Evolutionary conservation across 2,329 filamentous ascomycete genomes (phyloP), one percentile per base, ranked within the genome.

Genomic region (Aspergillus eucalypticola): DNA sequence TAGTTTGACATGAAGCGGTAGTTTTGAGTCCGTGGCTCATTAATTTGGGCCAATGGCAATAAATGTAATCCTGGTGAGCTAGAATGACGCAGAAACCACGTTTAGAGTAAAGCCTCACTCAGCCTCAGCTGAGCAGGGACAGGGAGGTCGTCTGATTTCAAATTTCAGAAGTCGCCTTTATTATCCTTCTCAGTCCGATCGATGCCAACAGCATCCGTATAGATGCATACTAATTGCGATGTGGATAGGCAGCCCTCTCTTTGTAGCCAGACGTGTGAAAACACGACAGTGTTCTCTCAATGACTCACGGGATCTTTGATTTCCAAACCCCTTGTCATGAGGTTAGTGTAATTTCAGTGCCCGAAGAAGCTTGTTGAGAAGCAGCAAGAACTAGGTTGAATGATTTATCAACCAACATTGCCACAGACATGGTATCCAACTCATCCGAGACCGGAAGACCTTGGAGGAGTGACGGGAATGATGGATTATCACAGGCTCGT

Each of bases 81-180:
- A 42, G 35, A 56, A 60, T 64, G 62, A 63, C 53, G 58, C 61
- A 57, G 35, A 58, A 42, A 39, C 27, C 46, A 42, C 46, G 49
- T 57, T 60, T 56, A 58, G 25, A 60, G 61, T 64, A 57, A 21
- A 38, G 52, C 21, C 17, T 54, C 25, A 50, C 51, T 58, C 58
- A 63, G 58, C 60, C 58, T 58, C 60, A 57, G 27, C 48, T 42
- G 38, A 27, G 41, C 19, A 39, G 8, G n/a, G 29, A 32, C 49
- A 25, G 48, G 41, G n/a, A 23, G 10, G 23, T 29, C 42, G 39
- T 50, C 25, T 41, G 56, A 38, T 59, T 46, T 42, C 19, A 38
- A 42, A 53, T 49, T 27, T 10, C 15, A 53, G 15, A 38, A 19
- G 13, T 48, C n/a, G 29, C 27, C 11, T 48, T 21, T 25, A 29